Evolutionary conservation across 2,329 filamentous ascomycete genomes (phyloP), one percentile per base, ranked within the genome.

Genomic region (Lasiodiplodia theobromae): DNA sequence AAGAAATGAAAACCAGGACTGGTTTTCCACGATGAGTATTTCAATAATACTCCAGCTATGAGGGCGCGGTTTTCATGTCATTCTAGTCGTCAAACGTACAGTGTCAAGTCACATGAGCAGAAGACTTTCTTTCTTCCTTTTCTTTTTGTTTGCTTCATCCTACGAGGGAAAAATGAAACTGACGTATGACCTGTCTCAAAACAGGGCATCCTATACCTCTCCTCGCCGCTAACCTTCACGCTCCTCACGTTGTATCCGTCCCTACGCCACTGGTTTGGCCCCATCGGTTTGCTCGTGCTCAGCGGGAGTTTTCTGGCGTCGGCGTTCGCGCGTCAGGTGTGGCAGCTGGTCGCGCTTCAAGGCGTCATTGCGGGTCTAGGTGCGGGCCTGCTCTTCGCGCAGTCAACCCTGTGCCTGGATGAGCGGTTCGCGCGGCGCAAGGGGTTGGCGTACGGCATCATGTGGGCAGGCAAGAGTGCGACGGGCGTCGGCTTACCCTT

Each of bases 381-480:
- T 0, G 86, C 86, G 11, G 79, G 82, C 12, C 74, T 87, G 1
- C 73, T 86, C 5, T 88, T 81, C 74, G 85, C 75, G n/a, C 84
- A 83, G 0, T 80, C 81, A 2, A 81, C 86, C 21, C 75, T 83
- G 51, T 84, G 82, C 67, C 75, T 87, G 28, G 85, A 87, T 68
- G 84, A 87, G 72, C 90, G 75, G 82, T 88, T 87, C 75, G 77
- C 86, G n/a, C 77, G 76, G 16, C 77, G 81, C 23, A 83, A 85
- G 72, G 85, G 85, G 0, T 79, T 87, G 31, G 86, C 85, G 0
- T 85, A 83, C 72, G 86, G 86, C 4, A 81, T 82, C 6, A 83
- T 86, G 70, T 75, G 82, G 54, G 54, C 54, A n/a, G 54, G 54
- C 40, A 63, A 63, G 58, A 66, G 63, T 49, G 52, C 37, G 21